Conservation (phyloP, 495 filamentous ascomycete genomes). For the Halenospora varia region DNA sequence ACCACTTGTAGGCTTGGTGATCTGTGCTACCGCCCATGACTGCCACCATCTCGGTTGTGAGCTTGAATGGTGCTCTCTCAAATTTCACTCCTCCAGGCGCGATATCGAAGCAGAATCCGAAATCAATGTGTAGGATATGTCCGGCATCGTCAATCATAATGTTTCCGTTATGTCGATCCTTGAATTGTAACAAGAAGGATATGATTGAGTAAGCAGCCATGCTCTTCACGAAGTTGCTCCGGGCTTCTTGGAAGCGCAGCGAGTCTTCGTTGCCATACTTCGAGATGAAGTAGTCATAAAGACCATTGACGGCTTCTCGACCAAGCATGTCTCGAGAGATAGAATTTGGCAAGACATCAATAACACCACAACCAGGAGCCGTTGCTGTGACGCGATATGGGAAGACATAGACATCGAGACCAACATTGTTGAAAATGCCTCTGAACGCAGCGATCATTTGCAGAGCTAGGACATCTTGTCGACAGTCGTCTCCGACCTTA, state of each 20-base stretch:
- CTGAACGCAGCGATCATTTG: slow-evolving; percentile 98
- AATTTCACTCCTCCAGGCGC: slow-evolving; percentile 95
- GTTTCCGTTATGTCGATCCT: slow-evolving; percentile 98
- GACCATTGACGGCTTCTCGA: slow-evolving; percentile 92
- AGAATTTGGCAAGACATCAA: slow-evolving; percentile 94
- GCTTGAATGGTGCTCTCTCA: slow-evolving; percentile 96
- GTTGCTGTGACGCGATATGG: slow-evolving; percentile 98
- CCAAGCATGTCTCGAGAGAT: slow-evolving; percentile 99
- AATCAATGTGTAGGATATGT: slow-evolving; percentile 98
- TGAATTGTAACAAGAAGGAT: slow-evolving; percentile 95
- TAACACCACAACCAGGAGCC: slow-evolving; percentile 95
- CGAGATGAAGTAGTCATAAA: slow-evolving; percentile 96
- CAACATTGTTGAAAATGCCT: slow-evolving; percentile 90
- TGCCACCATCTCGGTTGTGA: slow-evolving; percentile 94
- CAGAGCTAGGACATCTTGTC: slow-evolving; percentile 92
- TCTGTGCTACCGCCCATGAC: slow-evolving; percentile 90
- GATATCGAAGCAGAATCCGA: slow-evolving; percentile 99
- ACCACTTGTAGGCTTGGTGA: slow-evolving; percentile 89
- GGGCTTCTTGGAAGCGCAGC: slow-evolving; percentile 88
- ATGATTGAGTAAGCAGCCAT: slow-evolving; percentile 99
- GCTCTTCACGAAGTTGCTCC: slow-evolving; percentile 97
- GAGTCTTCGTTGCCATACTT: slow-evolving; percentile 97
- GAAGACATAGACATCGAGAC: slow-evolving; percentile 94
- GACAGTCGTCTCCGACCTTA: slow-evolving; percentile 98
- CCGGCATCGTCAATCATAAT: slow-evolving; percentile 98